phyloP scores from a whole-genome alignment of 495 filamentous ascomycete species.

The Cenococcum geophilum region DNA sequence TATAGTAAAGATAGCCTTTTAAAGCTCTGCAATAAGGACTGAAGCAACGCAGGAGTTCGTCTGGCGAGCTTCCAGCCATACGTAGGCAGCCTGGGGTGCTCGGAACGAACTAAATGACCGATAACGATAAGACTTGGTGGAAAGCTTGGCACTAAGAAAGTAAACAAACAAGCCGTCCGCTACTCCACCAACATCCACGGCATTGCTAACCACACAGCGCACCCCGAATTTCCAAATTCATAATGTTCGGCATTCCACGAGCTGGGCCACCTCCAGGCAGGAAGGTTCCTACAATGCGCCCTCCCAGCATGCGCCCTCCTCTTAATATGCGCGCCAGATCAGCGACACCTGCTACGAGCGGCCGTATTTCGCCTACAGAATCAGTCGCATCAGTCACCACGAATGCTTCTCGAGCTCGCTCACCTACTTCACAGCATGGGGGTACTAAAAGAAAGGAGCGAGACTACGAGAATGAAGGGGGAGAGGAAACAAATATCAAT shows the following conservation, averaged over 20 bases:
- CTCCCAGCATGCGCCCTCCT: constrained; percentile 46
- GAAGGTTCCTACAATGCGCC: constrained; percentile 49
- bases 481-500: constrained; percentile 90
- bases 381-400: constrained; percentile 47
- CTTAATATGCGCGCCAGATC: constrained; percentile 42
- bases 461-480: constrained; percentile 66
- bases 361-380: constrained; percentile 57
- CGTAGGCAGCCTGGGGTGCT: too few relatives aligned
- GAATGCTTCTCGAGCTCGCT: constrained; percentile 46
- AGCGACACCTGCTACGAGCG: constrained; percentile 41
- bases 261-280: constrained; percentile 36
- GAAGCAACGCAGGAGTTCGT: too few relatives aligned
- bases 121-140: too few relatives aligned
- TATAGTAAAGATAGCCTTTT: too few relatives aligned
- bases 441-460: constrained; percentile 73
- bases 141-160: too few relatives aligned
- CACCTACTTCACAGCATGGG: constrained; percentile 42
- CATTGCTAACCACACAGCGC: constrained; percentile 18
- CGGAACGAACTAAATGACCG: too few relatives aligned
- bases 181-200: neutral
- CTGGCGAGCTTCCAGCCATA: too few relatives aligned
- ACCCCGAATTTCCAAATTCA: constrained; percentile 3
- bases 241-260: constrained; percentile 26
- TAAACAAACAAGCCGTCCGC: too few relatives aligned
- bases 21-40: too few relatives aligned